Conservation (phyloP, 345 rosid genomes). For the Odontarrhena argentea region DNA sequence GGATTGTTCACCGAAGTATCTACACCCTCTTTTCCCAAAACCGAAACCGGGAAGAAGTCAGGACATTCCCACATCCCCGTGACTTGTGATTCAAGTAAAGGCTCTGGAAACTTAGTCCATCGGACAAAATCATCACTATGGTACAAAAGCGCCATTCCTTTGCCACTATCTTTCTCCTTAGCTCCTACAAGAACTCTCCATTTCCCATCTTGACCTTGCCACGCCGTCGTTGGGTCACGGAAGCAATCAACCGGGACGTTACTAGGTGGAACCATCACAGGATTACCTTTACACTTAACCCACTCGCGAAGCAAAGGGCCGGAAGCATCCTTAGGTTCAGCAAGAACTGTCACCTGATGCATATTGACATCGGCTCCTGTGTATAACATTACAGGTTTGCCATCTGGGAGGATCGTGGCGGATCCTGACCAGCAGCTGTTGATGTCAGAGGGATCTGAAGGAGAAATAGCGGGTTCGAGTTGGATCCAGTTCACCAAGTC, state of each 20-base stretch:
- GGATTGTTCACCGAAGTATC: slow-evolving; percentile 50
- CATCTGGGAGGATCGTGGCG: slow-evolving; percentile 59
- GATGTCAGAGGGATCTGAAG: slow-evolving; percentile 57
- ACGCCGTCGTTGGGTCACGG: slow-evolving; percentile 72
- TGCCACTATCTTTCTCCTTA: background rate
- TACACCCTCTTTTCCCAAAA: slow-evolving; percentile 41
- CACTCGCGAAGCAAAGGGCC: slow-evolving; percentile 69
- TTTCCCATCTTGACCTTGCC: slow-evolving; percentile 35
- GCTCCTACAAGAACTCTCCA: slow-evolving; percentile 3
- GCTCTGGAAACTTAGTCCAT: slow-evolving; percentile 45
- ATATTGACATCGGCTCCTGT: slow-evolving; percentile 48
- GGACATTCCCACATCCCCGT: slow-evolving; percentile 78
- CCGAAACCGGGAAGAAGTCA: slow-evolving; percentile 58
- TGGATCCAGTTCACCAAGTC: slow-evolving; percentile 72
- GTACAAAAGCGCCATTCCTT: slow-evolving; percentile 52
- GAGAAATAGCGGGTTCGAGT: slow-evolving; percentile 57
- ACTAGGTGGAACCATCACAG: slow-evolving; percentile 53
- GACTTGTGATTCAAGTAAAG: slow-evolving; percentile 41
- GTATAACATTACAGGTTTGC: slow-evolving; percentile 62
- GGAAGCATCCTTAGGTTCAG: slow-evolving; percentile 52
- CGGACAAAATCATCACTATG: slow-evolving; percentile 52
- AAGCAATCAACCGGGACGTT: slow-evolving; percentile 41
- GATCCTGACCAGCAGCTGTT: slow-evolving; percentile 79
- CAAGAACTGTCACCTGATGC: slow-evolving; percentile 65
- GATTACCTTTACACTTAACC: slow-evolving; percentile 57